Percentiles rank a stretch among this genome's conserved stretches.
These are phyloP conservation scores for Aspergillus ustus DNA, from an alignment of 2,329 filamentous ascomycete species.

Conservation along the genomic window DNA sequence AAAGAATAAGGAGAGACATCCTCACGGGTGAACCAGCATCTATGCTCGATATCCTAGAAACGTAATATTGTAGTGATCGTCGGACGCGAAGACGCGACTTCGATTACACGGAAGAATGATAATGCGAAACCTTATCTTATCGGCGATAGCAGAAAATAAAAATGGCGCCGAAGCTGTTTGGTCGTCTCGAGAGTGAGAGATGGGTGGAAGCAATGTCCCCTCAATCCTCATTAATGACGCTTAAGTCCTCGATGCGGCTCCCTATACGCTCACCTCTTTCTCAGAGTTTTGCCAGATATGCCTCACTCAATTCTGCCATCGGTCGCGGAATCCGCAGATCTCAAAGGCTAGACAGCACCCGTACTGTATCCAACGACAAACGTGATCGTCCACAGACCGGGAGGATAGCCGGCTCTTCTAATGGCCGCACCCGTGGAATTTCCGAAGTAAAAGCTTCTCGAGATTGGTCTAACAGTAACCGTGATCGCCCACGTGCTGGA, in stretches of 20 bases:
- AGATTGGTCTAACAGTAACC: background rate
- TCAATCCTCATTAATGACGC: background rate
- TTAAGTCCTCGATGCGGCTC: constrained; percentile 17
- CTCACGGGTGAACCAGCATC: background rate
- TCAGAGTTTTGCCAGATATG: constrained; percentile 43
- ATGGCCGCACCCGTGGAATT: too few species aligned
- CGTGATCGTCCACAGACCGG: constrained; percentile 4
- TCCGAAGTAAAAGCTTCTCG: too few species aligned
- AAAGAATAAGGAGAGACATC: constrained; percentile 9
- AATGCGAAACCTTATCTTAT: constrained; percentile 28
- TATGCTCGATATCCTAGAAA: constrained; percentile 11
- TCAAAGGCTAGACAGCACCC: constrained; percentile 11
- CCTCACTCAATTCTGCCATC: constrained; percentile 71
- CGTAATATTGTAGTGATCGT: constrained; percentile 20
- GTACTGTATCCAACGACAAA: background rate
- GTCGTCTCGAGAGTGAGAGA: background rate
- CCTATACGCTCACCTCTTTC: constrained; percentile 15
- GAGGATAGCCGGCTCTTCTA: too few species aligned
- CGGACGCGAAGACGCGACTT: constrained; percentile 10
- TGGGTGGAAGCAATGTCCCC: constrained; percentile 12
- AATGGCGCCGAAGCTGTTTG: background rate
- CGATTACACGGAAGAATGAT: constrained; percentile 6
- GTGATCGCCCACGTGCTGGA: background rate
- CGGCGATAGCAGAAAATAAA: constrained; percentile 16
- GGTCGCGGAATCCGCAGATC: constrained; percentile 66